Evolutionary conservation across 768 basidiomycete genomes (phyloP), one percentile per base, ranked within the genome.

Genomic region (Clitopilus passeckerianus): DNA sequence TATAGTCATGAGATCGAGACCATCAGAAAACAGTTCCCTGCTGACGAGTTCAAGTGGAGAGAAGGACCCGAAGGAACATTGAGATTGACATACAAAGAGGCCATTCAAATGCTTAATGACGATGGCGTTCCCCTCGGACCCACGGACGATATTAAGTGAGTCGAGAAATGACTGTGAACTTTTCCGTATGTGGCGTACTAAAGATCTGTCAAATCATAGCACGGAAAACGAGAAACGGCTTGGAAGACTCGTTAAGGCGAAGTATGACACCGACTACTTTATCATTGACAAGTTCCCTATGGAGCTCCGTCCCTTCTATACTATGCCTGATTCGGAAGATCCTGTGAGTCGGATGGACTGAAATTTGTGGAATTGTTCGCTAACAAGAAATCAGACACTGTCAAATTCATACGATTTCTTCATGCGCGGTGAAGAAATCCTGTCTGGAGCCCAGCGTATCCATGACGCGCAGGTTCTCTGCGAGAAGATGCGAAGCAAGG

Each of bases 361-460:
- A 41, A 55, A 16, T 61, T 56, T 61, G 56, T 53, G 46, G 53
- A 62, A 34, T 41, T 33, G 44, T 34, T 33, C 16, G 1, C 27
- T 16, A 50, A 20, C 61, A 59, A 59, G 18, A 53, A 53, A 27
- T 20, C 67, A 95, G 90, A 86, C 85, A 7, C 79, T 97, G 41
- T 98, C 97, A 55, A 98, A 98, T 75, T 98, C 97, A 22, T 99
- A 98, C 74, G 97, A 99, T 76, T 98, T 99, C 77, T 98, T 99
- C 84, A 98, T 99, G 96, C 86, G 97, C 33, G 97, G 97, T 10
- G 95, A 99, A 75, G 97, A 99, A 74, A 98, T 99, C 68, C 81
- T 98, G 41, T 98, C 96, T 3, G 97, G 97, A 15, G 97, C 96
- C 24, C 97, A 99, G 72, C 94, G 97, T 74, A 88, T 98, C 58